These are phyloP conservation scores for Pouteria glomerata DNA, from an alignment of 148 eudicot species.

Conservation along the genomic window DNA sequence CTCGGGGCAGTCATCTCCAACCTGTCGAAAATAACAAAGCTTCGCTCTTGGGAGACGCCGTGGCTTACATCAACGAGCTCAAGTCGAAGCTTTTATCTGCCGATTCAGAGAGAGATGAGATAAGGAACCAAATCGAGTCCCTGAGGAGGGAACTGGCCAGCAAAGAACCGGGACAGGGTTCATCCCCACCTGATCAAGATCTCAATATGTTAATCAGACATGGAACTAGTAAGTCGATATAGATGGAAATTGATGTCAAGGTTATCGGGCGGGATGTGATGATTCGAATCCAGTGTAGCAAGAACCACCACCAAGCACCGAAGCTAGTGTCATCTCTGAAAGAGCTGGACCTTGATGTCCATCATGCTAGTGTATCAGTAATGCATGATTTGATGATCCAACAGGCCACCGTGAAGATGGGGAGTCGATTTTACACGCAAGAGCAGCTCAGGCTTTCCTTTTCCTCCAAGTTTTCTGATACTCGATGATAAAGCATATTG, in stretches of 20 bases:
- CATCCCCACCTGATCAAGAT: conserved; percentile 19
- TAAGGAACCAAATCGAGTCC: conserved; percentile 34
- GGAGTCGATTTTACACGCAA: conserved; percentile 49
- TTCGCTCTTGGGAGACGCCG: conserved; percentile 82
- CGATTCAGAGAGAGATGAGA: conserved; percentile 52
- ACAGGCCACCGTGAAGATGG: conserved; percentile 82
- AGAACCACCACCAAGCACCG: conserved; percentile 82
- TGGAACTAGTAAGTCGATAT: conserved; percentile 15
- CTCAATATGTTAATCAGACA: conserved; percentile 8
- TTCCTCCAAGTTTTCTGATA: conserved; percentile 41
- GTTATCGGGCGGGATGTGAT: conserved; percentile 83
- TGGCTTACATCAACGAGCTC: conserved; percentile 72
- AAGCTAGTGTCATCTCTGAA: conserved; percentile 65
- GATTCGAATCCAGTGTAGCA: conserved; percentile 66
- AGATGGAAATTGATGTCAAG: conserved; percentile 76
- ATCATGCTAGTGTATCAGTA: conserved; percentile 77
- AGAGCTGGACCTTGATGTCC: conserved; percentile 74
- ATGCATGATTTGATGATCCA: conserved; percentile 92
- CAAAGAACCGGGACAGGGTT: conserved; percentile 22
- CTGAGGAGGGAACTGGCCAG: conserved; percentile 49
- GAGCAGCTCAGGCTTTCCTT: conserved; percentile 64
- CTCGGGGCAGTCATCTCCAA: conserved; percentile 85
- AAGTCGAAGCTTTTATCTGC: conserved; percentile 42
- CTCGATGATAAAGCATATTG: conserved; percentile 12
- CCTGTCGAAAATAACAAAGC: conserved; percentile 96